These are phyloP conservation scores for Rhizopogon roseolus DNA, from an alignment of 768 basidiomycete species.

Conservation along the genomic window DNA sequence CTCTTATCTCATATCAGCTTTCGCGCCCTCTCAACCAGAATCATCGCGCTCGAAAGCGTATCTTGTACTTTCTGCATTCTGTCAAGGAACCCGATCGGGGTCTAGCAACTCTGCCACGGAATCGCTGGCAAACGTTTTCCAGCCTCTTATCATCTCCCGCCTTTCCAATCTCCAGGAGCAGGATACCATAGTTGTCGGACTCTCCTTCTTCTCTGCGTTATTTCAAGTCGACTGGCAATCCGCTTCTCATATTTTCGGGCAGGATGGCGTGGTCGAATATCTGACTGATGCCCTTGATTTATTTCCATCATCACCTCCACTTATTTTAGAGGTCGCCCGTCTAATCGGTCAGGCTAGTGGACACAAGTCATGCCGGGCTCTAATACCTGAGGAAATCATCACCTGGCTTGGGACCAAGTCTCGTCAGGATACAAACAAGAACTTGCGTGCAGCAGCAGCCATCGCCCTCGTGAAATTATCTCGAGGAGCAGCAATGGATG, in stretches of 20 bases:
- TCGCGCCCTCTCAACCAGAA: slow-evolving; percentile 41
- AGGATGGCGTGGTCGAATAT: slow-evolving; percentile 58
- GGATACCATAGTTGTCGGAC: slow-evolving; percentile 42
- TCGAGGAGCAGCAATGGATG: slow-evolving; percentile 48
- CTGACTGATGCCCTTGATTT: slow-evolving; percentile 71
- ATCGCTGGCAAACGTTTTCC: slow-evolving; percentile 45
- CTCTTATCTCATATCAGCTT: slow-evolving; percentile 44
- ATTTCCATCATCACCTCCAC: slow-evolving; percentile 38
- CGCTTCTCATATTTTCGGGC: slow-evolving; percentile 59
- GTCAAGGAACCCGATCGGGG: slow-evolving; percentile 49
- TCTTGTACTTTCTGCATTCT: slow-evolving; percentile 62
- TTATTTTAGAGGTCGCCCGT: slow-evolving; percentile 63
- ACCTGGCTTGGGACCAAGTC: slow-evolving; percentile 67
- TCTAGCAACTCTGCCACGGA: slow-evolving; percentile 43
- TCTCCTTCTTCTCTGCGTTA: slow-evolving; percentile 70
- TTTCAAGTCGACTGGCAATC: slow-evolving; percentile 78
- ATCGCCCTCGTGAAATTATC: slow-evolving; percentile 78
- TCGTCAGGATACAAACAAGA: slow-evolving; percentile 37
- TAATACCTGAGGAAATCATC: slow-evolving; percentile 50
- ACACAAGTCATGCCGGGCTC: slow-evolving; percentile 63
- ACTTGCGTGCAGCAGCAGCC: slow-evolving; percentile 57
- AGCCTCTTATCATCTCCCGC: slow-evolving; percentile 40
- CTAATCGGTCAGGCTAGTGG: slow-evolving; percentile 74
- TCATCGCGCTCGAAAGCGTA: slow-evolving; percentile 62
- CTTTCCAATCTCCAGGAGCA: slow-evolving; percentile 55